These are phyloP conservation scores for Coccomyxa sp. DNA, from an alignment of 139 green algal genomes.

Conservation along the genomic window DNA sequence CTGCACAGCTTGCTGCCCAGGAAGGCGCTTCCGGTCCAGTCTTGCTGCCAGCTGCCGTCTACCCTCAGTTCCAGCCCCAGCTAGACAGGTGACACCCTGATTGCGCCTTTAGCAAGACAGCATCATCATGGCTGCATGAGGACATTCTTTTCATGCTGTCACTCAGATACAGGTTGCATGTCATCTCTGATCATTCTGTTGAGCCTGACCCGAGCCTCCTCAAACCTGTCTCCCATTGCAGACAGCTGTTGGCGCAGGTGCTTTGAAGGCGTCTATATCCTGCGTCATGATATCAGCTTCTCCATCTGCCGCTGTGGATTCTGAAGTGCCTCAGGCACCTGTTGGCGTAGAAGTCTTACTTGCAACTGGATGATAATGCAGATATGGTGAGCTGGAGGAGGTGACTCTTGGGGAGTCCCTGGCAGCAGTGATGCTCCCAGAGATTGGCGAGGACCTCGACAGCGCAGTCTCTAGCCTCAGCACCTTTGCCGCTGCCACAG, in stretches of 20 bases:
- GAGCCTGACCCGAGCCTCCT: neutral
- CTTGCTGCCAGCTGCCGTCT: slow-evolving; percentile 2
- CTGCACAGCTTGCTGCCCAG: slow-evolving; percentile 7
- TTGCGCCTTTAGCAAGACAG: neutral
- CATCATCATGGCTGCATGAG: too few species aligned
- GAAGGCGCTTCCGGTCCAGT: neutral
- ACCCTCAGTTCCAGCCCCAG: slow-evolving; percentile 13
- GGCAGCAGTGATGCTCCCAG: slow-evolving; percentile 14
- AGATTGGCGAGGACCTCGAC: slow-evolving; percentile 8
- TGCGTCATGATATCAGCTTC: neutral
- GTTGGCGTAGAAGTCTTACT: neutral
- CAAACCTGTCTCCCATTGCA: neutral
- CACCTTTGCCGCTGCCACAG: neutral
- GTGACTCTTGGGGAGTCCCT: slow-evolving; percentile 25
- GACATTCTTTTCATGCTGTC: too few species aligned
- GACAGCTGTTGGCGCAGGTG: neutral
- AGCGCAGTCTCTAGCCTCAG: neutral
- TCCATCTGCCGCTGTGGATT: neutral
- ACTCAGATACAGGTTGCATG: too few species aligned
- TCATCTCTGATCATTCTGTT: neutral
- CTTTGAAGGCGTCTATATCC: neutral
- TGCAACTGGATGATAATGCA: slow-evolving; percentile 8
- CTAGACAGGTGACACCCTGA: slow-evolving; percentile 13
- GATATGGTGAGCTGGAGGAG: slow-evolving; percentile 47
- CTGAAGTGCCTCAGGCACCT: neutral